Evolutionary conservation across 768 basidiomycete genomes (phyloP), one percentile per base, ranked within the genome.

Genomic region (Saitozyma podzolica): DNA sequence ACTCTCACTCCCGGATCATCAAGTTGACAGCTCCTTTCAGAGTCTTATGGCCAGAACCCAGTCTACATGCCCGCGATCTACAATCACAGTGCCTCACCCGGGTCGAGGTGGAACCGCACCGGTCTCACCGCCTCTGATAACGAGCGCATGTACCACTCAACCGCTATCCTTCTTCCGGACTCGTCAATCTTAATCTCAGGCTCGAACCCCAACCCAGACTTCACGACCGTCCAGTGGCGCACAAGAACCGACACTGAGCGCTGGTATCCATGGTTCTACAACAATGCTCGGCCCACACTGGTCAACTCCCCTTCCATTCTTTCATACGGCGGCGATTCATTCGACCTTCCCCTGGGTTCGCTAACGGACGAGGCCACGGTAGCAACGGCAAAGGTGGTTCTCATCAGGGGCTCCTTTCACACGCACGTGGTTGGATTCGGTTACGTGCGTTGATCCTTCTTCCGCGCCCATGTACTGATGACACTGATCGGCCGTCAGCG

Each of bases 81-180:
- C 56, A 85, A 91, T 70, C 88, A 89, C 2, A 76, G 63, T 39
- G 85, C 86, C 8, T 82, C 87, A 6, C 66, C 81, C 9, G 89
- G 89, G 19, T 77, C 82, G 53, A 83, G 84, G 51, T 92, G 90
- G 88, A 84, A 84, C 9, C 80, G 83, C 49, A 84, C 84, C n/a
- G 88, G 86, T 1, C 78, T 92, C 0, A 87, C 86, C 66, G 85
- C 83, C 0, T 82, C 91, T 29, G 5, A 29, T 5, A 29, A 29
- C 29, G 85, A 88, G 39, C 83, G 91, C 54, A 84, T 92, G 84
- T 93, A 92, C 77, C 90, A 92, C 80, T 90, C 89, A 8, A 80
- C 84, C 0, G 89, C 89, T 11, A 83, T 82, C 10, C 81, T 91
- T 37, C 83, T 89, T 29, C 64, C 72, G 0, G 58, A 71, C 84